Base-by-base conservation (phyloP, 2,329 filamentous ascomycete genomes). In the Elsinoe ampelina region DNA sequence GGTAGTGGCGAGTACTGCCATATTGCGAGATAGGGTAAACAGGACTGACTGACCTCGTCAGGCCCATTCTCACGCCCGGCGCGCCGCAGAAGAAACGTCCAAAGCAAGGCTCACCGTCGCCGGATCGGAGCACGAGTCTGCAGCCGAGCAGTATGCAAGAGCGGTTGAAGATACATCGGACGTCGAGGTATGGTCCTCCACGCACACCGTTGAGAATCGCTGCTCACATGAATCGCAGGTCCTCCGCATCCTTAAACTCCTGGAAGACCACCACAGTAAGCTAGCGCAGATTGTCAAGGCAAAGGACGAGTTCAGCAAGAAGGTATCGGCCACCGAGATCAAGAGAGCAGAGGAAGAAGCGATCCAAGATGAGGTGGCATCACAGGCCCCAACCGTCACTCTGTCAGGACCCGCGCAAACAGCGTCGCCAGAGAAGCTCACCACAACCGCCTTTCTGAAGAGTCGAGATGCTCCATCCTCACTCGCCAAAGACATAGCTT, bases 61-160 rank as follows among this genome's bases (percentile, higher is more conserved):
- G 82, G 92, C 91, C 61, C 89, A 95, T 72, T 86, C 92, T 63
- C 90, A 96, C 73, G 91, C 89, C 52, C 84, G 85, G 65, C 91
- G 88, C 66, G 91, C 92, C 42, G 84, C 88, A 20, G 78, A 84
- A 20, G 89, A 91, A 57, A 83, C 80, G 34, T 77, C 79, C 61
- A 80, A 80, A 62, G 75, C 78, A 57, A 84, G 93, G 68, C 88
- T 88, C 57, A 86, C 85, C 5, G 84, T 88, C 48, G 92, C 92
- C 60, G 87, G 90, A 66, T 87, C 86, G 66, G 88, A 95, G 70
- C 92, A 97, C 72, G 84, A 91, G 55, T 78, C 87, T 58, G 93
- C 93, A 36, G 92, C 93, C 1, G 85, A 84, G 61, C 89, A 95
- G 69, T 97, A 95, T 70, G 85, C 89, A 59, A 85, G 85, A 59